phyloP scores from a whole-genome alignment of 2,329 filamentous ascomycete species.

The Myriosclerotinia scirpicola region DNA sequence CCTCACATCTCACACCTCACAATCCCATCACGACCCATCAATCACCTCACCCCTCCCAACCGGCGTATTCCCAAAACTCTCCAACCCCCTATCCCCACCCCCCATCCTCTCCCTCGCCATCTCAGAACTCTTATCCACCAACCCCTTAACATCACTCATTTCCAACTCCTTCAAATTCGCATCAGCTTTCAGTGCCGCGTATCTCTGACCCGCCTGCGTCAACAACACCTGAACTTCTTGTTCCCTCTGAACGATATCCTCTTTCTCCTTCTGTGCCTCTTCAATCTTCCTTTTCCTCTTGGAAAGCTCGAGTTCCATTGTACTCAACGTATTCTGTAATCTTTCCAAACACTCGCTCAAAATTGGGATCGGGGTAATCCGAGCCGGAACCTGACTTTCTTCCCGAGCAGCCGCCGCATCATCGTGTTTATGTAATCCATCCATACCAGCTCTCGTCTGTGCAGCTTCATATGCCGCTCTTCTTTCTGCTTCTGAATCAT shows the following conservation, averaged over 20 bases:
- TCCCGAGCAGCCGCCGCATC: slow-evolving; percentile 42
- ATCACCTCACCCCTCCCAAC: slow-evolving; percentile 36
- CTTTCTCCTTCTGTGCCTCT: slow-evolving; percentile 66
- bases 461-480: slow-evolving; percentile 83
- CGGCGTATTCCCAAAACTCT: slow-evolving; percentile 45
- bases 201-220: slow-evolving; percentile 75
- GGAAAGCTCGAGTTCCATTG: slow-evolving; percentile 63
- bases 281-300: slow-evolving; percentile 63
- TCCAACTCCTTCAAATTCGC: slow-evolving; percentile 38
- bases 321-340: slow-evolving; percentile 60
- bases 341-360: slow-evolving; percentile 65
- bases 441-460: slow-evolving; percentile 85
- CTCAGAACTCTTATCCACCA: slow-evolving; percentile 25
- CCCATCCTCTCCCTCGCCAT: slow-evolving; percentile 22
- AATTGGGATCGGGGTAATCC: slow-evolving; percentile 75
- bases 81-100: slow-evolving; percentile 40
- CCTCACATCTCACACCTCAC: neutral
- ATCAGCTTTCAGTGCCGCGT: slow-evolving; percentile 56
- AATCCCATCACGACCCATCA: slow-evolving; percentile 27
- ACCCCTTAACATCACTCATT: slow-evolving; percentile 28
- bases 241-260: slow-evolving; percentile 67
- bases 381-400: slow-evolving; percentile 46
- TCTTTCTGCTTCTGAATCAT: slow-evolving; percentile 69
- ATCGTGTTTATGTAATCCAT: slow-evolving; percentile 57
- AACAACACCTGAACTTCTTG: slow-evolving; percentile 77